phyloP scores from a whole-genome alignment of 2,329 filamentous ascomycete genomes.

The Mariannaea sp. region DNA sequence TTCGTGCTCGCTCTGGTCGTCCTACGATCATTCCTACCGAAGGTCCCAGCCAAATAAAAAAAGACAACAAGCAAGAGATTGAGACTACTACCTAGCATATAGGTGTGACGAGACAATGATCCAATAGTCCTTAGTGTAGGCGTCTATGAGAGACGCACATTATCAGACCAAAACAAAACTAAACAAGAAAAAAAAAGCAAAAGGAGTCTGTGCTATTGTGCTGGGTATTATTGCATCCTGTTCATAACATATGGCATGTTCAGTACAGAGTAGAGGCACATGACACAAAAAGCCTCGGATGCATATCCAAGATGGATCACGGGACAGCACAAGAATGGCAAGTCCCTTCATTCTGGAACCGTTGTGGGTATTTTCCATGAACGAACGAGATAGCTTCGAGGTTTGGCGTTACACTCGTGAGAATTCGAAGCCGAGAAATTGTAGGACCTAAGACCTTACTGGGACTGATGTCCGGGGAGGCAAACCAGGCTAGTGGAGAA shows the following conservation, averaged over 20 bases:
- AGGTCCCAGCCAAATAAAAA: slow-evolving; percentile 4
- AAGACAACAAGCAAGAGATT: slow-evolving; percentile 2
- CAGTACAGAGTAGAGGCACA: no score
- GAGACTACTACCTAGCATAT: slow-evolving; percentile 12
- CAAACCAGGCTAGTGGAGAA: no score
- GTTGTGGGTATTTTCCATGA: background rate
- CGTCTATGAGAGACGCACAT: background rate
- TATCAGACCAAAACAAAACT: background rate
- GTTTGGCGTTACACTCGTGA: no score
- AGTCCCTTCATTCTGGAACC: slow-evolving; percentile 3
- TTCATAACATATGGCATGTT: no score
- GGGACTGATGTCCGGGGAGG: no score
- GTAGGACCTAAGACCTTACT: no score
- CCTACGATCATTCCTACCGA: background rate
- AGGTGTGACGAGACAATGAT: slow-evolving; percentile 8
- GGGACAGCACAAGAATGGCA: background rate
- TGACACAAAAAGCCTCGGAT: slow-evolving; percentile 4
- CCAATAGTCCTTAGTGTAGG: background rate
- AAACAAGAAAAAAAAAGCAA: background rate
- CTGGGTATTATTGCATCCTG: no score
- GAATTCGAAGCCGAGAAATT: no score
- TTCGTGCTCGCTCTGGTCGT: slow-evolving; percentile 36
- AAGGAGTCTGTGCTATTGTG: slow-evolving; percentile 4
- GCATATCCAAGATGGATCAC: background rate
- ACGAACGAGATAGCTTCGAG: no score